Evolutionary conservation across 2,329 filamentous ascomycete species (phyloP), one percentile per base, ranked within the genome.

Genomic region (Gaeumannomyces sp.): DNA sequence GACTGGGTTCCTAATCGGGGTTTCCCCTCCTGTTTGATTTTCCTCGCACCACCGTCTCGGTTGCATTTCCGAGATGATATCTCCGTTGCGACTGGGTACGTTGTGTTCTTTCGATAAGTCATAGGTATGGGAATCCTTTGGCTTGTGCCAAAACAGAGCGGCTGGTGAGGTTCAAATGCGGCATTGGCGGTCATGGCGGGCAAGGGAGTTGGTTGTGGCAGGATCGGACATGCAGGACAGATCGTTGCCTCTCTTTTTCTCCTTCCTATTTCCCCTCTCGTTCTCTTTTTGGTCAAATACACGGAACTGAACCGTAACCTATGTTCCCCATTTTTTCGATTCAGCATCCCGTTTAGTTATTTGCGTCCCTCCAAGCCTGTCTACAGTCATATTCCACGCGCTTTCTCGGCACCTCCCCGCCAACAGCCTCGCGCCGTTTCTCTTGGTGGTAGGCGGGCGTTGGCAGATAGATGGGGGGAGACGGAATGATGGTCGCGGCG

Each of bases 151-250:
- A 58, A 27, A 58, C 56, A 58, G 68, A 65, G 64, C 64, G 64
- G 65, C 65, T 66, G 70, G 68, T 67, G 66, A 66, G 69, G 61
- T 65, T 68, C 66, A 66, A 68, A 69, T 69, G 68, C 68, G 66
- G 68, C 67, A 69, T 53, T 62, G 60, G 60, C 35, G 31, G 31
- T 62, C 56, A 58, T 62, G 60, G 60, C 28, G 38, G 38, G 27
- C 60, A 62, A n/a, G 60, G 60, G 60, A 62, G 60, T 62, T 62
- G 33, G 60, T 50, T 53, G 35, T 62, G 33, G 38, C 38, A 35
- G 33, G 35, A 45, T 56, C 61, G 61, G 50, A 63, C 28, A 56
- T 57, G 61, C 61, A 63, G 50, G 61, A 45, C 61, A 63, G 61
- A 57, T 57, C 61, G 28, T 29, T 63, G 27, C 35, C 16, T 28